Evolutionary conservation across 2,329 filamentous ascomycete species (phyloP), one percentile per base, ranked within the genome.

Genomic region (Pyricularia sp.): DNA sequence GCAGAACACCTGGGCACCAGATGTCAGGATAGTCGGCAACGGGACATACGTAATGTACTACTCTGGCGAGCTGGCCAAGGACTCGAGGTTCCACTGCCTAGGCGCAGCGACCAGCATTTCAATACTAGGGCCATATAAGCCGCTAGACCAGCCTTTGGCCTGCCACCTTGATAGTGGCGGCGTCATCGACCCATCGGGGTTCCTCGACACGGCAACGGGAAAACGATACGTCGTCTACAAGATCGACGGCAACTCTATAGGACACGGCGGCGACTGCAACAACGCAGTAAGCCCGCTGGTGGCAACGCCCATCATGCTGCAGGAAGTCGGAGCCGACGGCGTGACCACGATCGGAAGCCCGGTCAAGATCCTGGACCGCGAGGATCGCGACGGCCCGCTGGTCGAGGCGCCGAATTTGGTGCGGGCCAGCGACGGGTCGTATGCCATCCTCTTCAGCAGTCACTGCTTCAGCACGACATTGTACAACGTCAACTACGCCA

Each of bases 201-300:
- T 87, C 73, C 69, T 74, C 12, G 86, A 89, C 70, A 71, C 72
- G 12, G 78, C 80, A 59, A 75, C 72, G 24, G 82, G 82, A 33
- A 78, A 72, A 35, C 78, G 80, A 6, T 89, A 87, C 70, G 78
- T 89, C 5, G 74, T 83, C 10, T 89, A 86, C 76, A 89, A 89
- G 72, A 76, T 88, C 30, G 86, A 89, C 72, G 86, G 86, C 49
- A 88, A 88, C 73, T 78, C 77, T 65, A 73, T 81, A 44, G 76
- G 76, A 4, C 65, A 72, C 57, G 76, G 75, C n/a, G 75, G 77
- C 63, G 78, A 79, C 66, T 81, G 79, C 66, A 72, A 73, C 59
- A 83, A 81, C 67, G 76, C 71, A n/a, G 72, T 77, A 19, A 71
- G 72, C 28, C 78, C 77, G 10, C 69, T 75, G 12, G 69, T 72